phyloP scores from a whole-genome alignment of 2,329 filamentous ascomycete genomes.

The Westerdykella ornata region DNA sequence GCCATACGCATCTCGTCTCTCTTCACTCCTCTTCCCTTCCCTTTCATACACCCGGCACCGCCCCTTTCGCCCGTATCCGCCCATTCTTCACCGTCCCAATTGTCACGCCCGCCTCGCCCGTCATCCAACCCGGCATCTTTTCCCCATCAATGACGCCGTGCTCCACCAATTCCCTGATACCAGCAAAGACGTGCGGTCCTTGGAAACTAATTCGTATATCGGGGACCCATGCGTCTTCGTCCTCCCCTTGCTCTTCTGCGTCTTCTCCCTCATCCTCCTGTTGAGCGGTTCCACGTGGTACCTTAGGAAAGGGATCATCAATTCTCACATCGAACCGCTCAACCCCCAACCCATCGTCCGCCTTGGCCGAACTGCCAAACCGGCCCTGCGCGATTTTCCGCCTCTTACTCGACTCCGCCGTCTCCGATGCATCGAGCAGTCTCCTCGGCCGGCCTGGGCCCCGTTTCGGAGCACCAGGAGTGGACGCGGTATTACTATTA shows the following conservation, averaged over 20 bases:
- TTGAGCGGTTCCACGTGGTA: slow-evolving; percentile 4
- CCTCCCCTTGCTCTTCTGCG: slow-evolving; percentile 10
- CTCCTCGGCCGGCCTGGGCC: slow-evolving; percentile 26
- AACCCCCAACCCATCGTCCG: slow-evolving; percentile 36
- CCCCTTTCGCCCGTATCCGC: slow-evolving; percentile 42
- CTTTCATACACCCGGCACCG: too few relatives aligned
- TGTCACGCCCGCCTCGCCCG: slow-evolving; percentile 76
- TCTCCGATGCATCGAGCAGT: slow-evolving; percentile 19
- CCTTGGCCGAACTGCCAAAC: slow-evolving; percentile 54
- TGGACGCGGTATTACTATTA: background rate
- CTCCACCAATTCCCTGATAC: slow-evolving; percentile 71
- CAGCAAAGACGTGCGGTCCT: slow-evolving; percentile 73
- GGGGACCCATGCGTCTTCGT: slow-evolving; percentile 46
- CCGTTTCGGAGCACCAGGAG: background rate
- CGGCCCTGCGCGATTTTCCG: slow-evolving; percentile 58
- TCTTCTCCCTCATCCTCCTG: slow-evolving; percentile 12
- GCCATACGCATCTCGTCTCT: background rate
- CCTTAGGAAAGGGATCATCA: slow-evolving; percentile 39
- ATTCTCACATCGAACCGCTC: slow-evolving; percentile 47
- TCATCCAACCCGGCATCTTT: slow-evolving; percentile 85
- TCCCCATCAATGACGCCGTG: slow-evolving; percentile 67
- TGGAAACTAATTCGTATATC: slow-evolving; percentile 61
- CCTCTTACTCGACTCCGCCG: slow-evolving; percentile 48
- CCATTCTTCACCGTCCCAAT: slow-evolving; percentile 63
- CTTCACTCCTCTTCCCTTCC: background rate